Percentiles rank a stretch among this genome's conserved stretches.
These are phyloP conservation scores for Cladophialophora psammophila DNA, from an alignment of 2,329 filamentous ascomycete genomes.

Conservation along the genomic window DNA sequence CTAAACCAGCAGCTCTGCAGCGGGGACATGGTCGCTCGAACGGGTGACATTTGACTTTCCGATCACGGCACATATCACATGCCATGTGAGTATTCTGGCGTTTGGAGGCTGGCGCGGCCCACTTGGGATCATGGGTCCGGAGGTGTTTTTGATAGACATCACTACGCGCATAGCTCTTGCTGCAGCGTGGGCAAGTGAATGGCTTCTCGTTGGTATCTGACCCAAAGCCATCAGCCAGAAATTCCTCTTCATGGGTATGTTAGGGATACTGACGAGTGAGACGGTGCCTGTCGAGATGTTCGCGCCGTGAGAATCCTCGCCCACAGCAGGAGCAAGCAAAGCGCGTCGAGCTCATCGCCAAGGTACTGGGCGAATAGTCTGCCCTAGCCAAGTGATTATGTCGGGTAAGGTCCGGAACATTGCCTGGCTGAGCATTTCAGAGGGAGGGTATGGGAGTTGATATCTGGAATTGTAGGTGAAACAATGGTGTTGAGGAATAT, in stretches of 20 bases:
- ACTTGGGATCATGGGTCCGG: conserved; percentile 1
- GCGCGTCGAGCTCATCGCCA: neutral
- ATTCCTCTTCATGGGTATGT: neutral
- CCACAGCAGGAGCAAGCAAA: conserved; percentile 13
- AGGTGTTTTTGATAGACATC: conserved; percentile 17
- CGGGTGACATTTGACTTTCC: conserved; percentile 22
- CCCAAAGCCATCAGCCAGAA: neutral
- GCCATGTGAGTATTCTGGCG: conserved; percentile 12
- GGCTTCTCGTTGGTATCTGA: conserved; percentile 20
- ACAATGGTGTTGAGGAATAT: no score
- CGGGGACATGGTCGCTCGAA: conserved; percentile 1
- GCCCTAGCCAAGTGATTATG: no score
- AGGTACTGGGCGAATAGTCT: no score
- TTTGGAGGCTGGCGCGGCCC: neutral
- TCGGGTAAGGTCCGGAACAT: no score
- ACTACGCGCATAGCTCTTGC: conserved; percentile 18
- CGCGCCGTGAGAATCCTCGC: conserved; percentile 12
- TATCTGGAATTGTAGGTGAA: no score
- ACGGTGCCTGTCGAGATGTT: conserved; percentile 17
- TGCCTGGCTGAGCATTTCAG: no score
- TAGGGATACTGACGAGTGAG: conserved; percentile 18
- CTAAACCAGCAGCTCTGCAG: conserved; percentile 7
- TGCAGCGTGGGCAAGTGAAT: conserved; percentile 13
- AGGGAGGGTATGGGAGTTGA: no score
- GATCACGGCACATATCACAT: conserved; percentile 20